Base-by-base conservation (phyloP, 1,284 basidiomycete species). In the Trichosporon sp. region DNA sequence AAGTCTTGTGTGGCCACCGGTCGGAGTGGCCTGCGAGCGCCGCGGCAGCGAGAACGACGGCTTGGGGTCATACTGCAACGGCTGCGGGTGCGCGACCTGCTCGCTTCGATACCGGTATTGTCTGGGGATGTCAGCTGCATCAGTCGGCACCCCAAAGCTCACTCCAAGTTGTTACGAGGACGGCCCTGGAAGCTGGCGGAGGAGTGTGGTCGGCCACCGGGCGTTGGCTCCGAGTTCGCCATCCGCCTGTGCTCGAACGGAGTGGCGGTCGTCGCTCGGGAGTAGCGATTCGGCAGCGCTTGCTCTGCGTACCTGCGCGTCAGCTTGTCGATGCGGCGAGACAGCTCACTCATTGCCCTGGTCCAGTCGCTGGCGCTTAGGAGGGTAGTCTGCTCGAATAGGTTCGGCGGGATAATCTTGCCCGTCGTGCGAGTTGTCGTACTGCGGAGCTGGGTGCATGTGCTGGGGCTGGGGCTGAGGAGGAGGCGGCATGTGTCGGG, bases 41-140 rank as follows among this genome's bases (percentile, higher is more conserved):
- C 31, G 26, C 31, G 71, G 65, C 46, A 69, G 61, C 2, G 68
- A n/a, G 37, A 66, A 69, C 19, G 68, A 67, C 32, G 69, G 69
- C 26, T 43, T 66, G 7, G 19, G 4, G 48, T 35, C n/a, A 12
- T 16, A 31, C 19, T 8, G 66, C 59, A 65, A 0, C 7, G 38
- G 16, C 65, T 35, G 21, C 7, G 70, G 61, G 11, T 46, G 65
- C 11, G 32, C 31, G 1, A 35, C 59, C 11, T 65, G n/a, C 8
- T 61, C 54, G 3, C 32, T 21, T 5, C 69, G 64, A 21, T 54
- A 70, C 4, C 48, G 35, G n/a, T 65, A 71, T 31, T 71, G 70
- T 2, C 70, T 71, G 16, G 2, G n/a, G 26, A 3, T 11, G 37
- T 31, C 11, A 65, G 38, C 16, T 4, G 4, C 10, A 12, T 26